Base-by-base conservation (phyloP, 1,284 basidiomycete genomes). In the Microbotryum saponariae region DNA sequence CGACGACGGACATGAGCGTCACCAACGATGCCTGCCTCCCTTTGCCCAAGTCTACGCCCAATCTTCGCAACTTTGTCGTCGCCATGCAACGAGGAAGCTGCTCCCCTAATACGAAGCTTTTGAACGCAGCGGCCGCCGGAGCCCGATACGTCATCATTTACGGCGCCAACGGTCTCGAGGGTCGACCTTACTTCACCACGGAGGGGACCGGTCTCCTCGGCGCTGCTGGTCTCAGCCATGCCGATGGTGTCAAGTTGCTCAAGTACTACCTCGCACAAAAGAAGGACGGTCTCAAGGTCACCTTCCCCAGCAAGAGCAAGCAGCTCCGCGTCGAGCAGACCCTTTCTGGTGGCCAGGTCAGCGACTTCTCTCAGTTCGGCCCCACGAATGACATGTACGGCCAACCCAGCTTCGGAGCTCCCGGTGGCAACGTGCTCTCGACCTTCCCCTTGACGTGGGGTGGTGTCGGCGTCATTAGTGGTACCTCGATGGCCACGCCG, bases 401-500 rank as follows among this genome's bases (percentile, higher is more conserved):
- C 72, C 81, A 82, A 63, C 83, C 84, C 9, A 77, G 80, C 2
- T 73, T 85, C 45, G 77, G 80, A 18, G 82, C 84, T 21, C 84
- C 84, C 1, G 85, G 85, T 9, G 64, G 71, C n/a, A 73, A 80
- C 63, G 84, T 86, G 58, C 76, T 85, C n/a, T 84, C 81, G n/a
- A 84, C 83, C 4, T 75, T 79, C 51, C 81, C 82, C 3, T 70
- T 78, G 48, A 75, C 75, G 37, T 71, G 79, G 5, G 81, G 82
- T 47, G 75, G 75, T 12, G 79, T 77, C 62, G 76, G 75, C 6
- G 74, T 81, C 51, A 67, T 75, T 42, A 82, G 78, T 21, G 82
- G 80, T 23, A 74, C 73, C 9, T 68, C 67, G 54, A 71, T 74
- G 70, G 66, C 74, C 0, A 68, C 72, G 5, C 67, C 67, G 1